These are phyloP conservation scores for Lentinula detonsa DNA, from an alignment of 768 basidiomycete genomes.

Conservation along the genomic window DNA sequence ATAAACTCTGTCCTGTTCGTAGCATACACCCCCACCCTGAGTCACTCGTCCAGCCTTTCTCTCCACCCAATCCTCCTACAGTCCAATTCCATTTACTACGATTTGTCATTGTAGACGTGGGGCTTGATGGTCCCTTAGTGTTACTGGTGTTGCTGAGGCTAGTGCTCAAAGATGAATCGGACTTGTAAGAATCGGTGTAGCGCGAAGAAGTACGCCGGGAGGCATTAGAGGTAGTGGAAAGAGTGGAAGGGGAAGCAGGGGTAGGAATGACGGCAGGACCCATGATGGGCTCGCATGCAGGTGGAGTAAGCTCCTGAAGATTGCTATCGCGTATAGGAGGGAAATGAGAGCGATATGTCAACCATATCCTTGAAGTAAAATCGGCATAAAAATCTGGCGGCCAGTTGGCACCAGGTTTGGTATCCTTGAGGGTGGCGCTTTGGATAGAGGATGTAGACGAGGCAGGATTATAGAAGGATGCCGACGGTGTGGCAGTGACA, in stretches of 20 bases:
- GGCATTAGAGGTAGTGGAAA: background rate
- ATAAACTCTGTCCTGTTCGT: constrained; percentile 76
- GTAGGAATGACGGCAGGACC: constrained; percentile 11
- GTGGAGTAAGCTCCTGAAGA: constrained; percentile 26
- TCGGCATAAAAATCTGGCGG: constrained; percentile 82
- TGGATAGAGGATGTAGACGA: background rate
- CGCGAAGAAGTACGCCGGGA: background rate
- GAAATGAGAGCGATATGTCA: constrained; percentile 90
- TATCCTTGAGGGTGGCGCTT: constrained; percentile 1
- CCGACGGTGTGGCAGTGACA: constrained; percentile 16
- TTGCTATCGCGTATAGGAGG: constrained; percentile 67
- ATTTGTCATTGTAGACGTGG: constrained; percentile 35
- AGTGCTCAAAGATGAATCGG: constrained; percentile 8
- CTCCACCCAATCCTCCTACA: constrained; percentile 34
- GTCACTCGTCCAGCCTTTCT: constrained; percentile 81
- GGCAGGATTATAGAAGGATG: constrained; percentile 14
- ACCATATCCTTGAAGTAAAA: constrained; percentile 84
- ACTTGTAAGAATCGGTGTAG: constrained; percentile 8
- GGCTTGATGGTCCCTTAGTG: constrained; percentile 18
- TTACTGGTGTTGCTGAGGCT: constrained; percentile 8
- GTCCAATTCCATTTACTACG: constrained; percentile 59
- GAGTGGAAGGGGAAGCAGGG: constrained; percentile 6
- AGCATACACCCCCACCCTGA: constrained; percentile 93
- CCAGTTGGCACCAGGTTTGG: constrained; percentile 48
- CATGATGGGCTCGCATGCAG: constrained; percentile 5